phyloP scores from a whole-genome alignment of 75 land plant species.

The Adiantum capillusveneris region DNA sequence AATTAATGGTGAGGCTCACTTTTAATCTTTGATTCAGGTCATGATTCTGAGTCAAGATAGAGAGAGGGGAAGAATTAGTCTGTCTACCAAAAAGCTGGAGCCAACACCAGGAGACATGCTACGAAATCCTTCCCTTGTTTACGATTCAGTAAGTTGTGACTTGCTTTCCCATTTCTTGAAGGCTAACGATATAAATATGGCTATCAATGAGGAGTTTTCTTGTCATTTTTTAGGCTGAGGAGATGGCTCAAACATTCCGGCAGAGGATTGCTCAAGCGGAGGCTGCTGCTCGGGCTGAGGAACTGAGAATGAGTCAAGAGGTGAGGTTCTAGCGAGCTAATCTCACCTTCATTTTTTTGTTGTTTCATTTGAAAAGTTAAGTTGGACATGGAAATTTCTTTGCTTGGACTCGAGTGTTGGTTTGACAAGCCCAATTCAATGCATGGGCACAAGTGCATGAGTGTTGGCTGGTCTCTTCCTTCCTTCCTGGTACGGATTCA shows the following conservation, averaged over 20 bases:
- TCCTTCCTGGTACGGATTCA: no score
- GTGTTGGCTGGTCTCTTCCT: no score
- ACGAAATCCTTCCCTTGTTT: constrained; percentile 90
- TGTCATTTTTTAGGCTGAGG: constrained; percentile 61
- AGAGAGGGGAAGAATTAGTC: constrained; percentile 91
- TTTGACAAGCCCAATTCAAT: no score
- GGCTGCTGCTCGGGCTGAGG: constrained; percentile 98
- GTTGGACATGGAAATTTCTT: no score
- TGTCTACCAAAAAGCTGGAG: constrained; percentile 97
- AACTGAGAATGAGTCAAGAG: constrained; percentile 86
- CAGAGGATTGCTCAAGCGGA: constrained; percentile 99
- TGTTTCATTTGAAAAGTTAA: no score
- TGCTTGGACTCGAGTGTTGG: no score
- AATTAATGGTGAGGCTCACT: no score
- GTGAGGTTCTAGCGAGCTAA: constrained; percentile 19
- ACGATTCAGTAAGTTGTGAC: constrained; percentile 59
- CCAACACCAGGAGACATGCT: constrained; percentile 99
- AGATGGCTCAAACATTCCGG: constrained; percentile 98
- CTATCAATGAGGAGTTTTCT: no score
- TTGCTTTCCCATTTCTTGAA: no score
- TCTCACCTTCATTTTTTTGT: no score
- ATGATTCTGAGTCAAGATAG: constrained; percentile 97
- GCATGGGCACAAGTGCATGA: no score
- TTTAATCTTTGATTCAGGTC: constrained; percentile 31
- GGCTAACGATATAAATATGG: no score